Evolutionary conservation across 208 protist species (phyloP), one percentile per base, ranked within the genome.

Genomic region (Naegleria fowleri): DNA sequence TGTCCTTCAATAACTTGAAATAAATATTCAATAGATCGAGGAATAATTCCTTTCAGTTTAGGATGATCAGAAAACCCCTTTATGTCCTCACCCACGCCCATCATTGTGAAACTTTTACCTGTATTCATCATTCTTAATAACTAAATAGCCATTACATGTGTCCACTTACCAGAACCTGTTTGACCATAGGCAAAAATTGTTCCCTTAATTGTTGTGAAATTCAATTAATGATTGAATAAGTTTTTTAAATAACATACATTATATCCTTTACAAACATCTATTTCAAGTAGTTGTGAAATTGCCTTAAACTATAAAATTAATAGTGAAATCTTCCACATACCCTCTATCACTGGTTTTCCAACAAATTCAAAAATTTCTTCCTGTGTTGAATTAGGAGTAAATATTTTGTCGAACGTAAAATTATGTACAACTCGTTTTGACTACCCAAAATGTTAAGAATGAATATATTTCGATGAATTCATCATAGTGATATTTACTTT

Each of bases 1-100:
- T 96, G 92, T 16, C 91, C 91, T 25, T 90, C 91, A 88, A 99
- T 97, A 86, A 91, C 90, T 16, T 93, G 36, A 93, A 99, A 99
- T 40, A 99, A 91, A 36, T 96, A 94, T n/a, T 97, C 93, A 29
- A 98, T 95, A 33, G 97, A 95, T 41, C 98, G 94, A 11, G 98
- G 97, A 29, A 98, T 97, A 84, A 99, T 95, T 87, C 98, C 98
- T 33, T 92, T 92, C 2, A 92, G 55, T 5, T 94, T 93, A 41
- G 38, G n/a, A 93, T 95, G 90, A 43, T 92, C 39, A 19, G 25
- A 58, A 38, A 25, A 79, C 1, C 76, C 90, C 25, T 9, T 58
- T 3, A 86, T n/a, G 0, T 59, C 41, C 38, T 83, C 51, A 40
- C 58, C 33, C 11, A 92, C 92, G n/a, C 92, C 93, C 90, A 92